Base-by-base conservation (phyloP, 768 basidiomycete genomes). In the Auricularia sp. region DNA sequence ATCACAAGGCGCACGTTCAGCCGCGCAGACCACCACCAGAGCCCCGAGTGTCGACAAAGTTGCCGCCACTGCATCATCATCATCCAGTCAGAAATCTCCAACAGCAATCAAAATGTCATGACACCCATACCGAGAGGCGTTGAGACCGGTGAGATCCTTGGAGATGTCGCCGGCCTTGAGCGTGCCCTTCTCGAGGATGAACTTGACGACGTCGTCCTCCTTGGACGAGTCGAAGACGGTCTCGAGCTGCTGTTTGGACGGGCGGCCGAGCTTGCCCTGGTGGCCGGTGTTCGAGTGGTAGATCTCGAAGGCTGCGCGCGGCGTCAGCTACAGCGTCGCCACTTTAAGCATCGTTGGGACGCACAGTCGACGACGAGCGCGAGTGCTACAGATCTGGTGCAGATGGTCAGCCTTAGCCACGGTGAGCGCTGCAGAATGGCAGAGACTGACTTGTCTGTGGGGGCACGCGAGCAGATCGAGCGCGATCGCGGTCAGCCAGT, bases 181-280 rank as follows among this genome's bases (percentile, higher is more conserved):
- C 64, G 75, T 82, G 54, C 92, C 92, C 65, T 84, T 83, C 73
- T 83, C 69, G 65, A 94, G 79, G 65, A 94, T 79, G 24, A 73
- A 72, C 59, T 75, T 71, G 51, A 89, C 75, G 8, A 89, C 86
- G 2, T 90, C 89, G 21, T 78, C 72, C 51, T 92, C 86, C 61
- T 85, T 86, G 69, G 78, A 73, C 3, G 87, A 82, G 18, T 80
- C 85, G 68, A 95, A 94, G 42, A 77, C 77, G 64, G 75, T 87
- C 54, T 92, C 90, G 64, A 95, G 84, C 70, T 92, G 86, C 72
- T 94, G 93, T 61, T 88, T 85, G n/a, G 91, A 93, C 11, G 90
- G 80, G 63, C 80, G 79, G 34, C 85, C 83, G 44, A 92, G 81
- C 63, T 85, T 73, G n/a, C 92, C 93, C 75, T 94, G 91, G 3